Evolutionary conservation across 148 eudicot genomes (phyloP).

Genomic region (Pouteria glomerata): DNA sequence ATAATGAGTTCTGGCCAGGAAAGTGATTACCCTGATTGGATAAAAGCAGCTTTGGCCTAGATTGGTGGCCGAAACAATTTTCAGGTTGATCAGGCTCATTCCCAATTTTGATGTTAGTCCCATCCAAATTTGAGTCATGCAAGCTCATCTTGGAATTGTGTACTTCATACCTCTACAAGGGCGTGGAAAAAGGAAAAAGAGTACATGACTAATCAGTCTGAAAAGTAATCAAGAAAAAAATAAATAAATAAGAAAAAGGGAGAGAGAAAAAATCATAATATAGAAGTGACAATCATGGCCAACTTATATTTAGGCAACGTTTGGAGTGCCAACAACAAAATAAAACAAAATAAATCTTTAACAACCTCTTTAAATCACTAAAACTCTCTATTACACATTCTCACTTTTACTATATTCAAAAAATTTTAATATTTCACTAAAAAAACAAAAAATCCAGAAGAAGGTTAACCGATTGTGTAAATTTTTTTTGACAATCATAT

Average conservation of each 20-base stretch:
- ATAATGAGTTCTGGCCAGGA: constrained; percentile 26
- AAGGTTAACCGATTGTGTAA: too few relatives aligned
- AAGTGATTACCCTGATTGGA: constrained; percentile 13
- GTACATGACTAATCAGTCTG: background rate
- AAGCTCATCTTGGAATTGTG: constrained; percentile 23
- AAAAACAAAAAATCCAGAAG: too few relatives aligned
- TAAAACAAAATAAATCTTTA: too few relatives aligned
- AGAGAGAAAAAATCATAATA: background rate
- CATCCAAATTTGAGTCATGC: constrained; percentile 24
- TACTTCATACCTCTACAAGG: constrained; percentile 11
- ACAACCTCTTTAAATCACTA: too few relatives aligned
- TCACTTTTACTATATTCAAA: too few relatives aligned
- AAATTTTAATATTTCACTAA: too few relatives aligned
- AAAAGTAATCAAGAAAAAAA: background rate
- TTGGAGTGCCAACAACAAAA: too few relatives aligned
- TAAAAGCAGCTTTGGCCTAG: constrained; percentile 22
- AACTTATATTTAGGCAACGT: background rate
- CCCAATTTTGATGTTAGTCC: constrained; percentile 17
- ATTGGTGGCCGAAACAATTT: constrained; percentile 17
- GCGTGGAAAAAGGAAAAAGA: background rate
- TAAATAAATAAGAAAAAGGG: background rate
- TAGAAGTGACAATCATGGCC: background rate
- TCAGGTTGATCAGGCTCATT: constrained; percentile 23
- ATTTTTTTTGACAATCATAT: too few relatives aligned
- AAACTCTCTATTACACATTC: too few relatives aligned